These are phyloP conservation scores for Yarrowia deformans DNA, from an alignment of 805 yeast genomes.

Conservation along the genomic window DNA sequence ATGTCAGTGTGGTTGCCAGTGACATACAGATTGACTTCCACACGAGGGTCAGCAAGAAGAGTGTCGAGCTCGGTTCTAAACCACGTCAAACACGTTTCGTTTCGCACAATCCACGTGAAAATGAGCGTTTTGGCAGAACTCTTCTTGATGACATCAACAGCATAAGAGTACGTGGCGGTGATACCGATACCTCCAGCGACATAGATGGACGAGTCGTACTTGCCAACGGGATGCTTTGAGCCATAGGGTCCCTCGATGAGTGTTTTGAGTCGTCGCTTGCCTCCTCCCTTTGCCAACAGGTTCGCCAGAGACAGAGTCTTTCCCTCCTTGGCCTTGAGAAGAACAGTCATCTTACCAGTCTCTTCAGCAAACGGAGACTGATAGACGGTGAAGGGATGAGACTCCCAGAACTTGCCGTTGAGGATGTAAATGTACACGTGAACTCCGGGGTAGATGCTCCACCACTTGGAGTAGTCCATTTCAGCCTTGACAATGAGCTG, in stretches of 20 bases:
- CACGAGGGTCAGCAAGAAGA: slow-evolving; percentile 45
- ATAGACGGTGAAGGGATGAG: slow-evolving; percentile 71
- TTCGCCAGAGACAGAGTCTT: slow-evolving; percentile 22
- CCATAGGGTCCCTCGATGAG: slow-evolving; percentile 78
- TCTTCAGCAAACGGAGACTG: slow-evolving; percentile 37
- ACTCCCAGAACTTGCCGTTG: slow-evolving; percentile 67
- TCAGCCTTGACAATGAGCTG: slow-evolving; percentile 31
- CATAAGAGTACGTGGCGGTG: slow-evolving; percentile 64
- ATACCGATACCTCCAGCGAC: slow-evolving; percentile 81
- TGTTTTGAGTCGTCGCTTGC: slow-evolving; percentile 7
- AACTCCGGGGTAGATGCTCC: slow-evolving; percentile 64
- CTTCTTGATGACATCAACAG: slow-evolving; percentile 44
- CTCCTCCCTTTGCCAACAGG: slow-evolving; percentile 6
- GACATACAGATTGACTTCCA: slow-evolving; percentile 44
- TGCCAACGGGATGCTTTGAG: slow-evolving; percentile 56
- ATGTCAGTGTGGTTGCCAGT: slow-evolving; percentile 24
- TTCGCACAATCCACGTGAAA: slow-evolving; percentile 69
- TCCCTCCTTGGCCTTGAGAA: slow-evolving; percentile 36
- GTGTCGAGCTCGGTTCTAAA: slow-evolving; percentile 53
- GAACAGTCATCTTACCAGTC: slow-evolving; percentile 22
- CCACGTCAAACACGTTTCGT: slow-evolving; percentile 58
- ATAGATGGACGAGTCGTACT: slow-evolving; percentile 62
- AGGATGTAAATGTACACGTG: slow-evolving; percentile 66
- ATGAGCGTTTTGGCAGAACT: slow-evolving; percentile 52
- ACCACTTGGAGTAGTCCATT: slow-evolving; percentile 44